A percentile compares a stretch with the other conserved stretches of the same genome.
These are phyloP conservation scores for Fusarium sp. DNA, from an alignment of 2,329 filamentous ascomycete genomes.

Conservation along the genomic window DNA sequence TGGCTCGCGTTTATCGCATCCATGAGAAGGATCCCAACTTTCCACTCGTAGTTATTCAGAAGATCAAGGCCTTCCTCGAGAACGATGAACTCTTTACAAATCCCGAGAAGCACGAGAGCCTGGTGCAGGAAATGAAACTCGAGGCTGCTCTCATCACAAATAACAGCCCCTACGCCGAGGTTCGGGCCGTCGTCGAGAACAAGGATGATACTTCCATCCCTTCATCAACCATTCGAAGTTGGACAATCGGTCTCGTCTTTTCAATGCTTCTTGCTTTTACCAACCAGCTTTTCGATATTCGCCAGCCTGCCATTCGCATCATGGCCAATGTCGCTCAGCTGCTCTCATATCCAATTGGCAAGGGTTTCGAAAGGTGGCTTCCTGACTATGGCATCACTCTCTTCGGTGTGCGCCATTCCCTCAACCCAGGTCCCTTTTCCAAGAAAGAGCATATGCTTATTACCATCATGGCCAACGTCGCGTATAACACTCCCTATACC, in stretches of 20 bases:
- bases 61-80: conserved; percentile 55
- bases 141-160: conserved; percentile 65
- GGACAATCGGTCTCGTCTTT: conserved; percentile 64
- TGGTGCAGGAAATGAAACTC: conserved; percentile 65
- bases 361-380: conserved; percentile 60
- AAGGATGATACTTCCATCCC: conserved; percentile 62
- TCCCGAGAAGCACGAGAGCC: conserved; percentile 58
- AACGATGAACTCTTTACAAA: conserved; percentile 57
- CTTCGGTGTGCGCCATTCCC: conserved; percentile 57
- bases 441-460: conserved; percentile 72
- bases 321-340: conserved; percentile 67
- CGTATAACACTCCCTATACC: conserved; percentile 63
- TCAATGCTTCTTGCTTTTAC: conserved; percentile 60
- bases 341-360: conserved; percentile 65
- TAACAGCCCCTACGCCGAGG: conserved; percentile 67
- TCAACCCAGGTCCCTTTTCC: conserved; percentile 67
- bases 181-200: conserved; percentile 66
- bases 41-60: conserved; percentile 51
- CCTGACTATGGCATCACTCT: conserved; percentile 62
- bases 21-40: conserved; percentile 58
- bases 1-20: conserved; percentile 53
- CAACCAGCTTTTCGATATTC: conserved; percentile 69
- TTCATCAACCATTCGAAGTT: conserved; percentile 65
- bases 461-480: conserved; percentile 70
- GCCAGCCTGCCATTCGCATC: conserved; percentile 64